Conservation (phyloP, 441 rosid species). For the Flueggea neowawraea region DNA sequence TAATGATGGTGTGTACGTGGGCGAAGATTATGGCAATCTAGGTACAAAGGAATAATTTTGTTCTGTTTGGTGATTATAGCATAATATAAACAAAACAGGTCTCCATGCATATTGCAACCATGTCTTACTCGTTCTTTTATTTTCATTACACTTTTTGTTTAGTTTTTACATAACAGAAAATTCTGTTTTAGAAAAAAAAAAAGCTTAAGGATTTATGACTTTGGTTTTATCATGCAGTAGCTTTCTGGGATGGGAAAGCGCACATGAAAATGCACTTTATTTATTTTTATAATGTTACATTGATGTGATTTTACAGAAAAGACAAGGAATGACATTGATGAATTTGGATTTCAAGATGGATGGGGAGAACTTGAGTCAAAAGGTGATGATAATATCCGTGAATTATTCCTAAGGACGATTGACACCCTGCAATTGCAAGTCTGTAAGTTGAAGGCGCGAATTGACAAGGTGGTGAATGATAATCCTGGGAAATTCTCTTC, state of each 20-base stretch:
- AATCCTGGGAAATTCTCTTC: conserved; percentile 57
- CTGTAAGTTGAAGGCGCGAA: conserved; percentile 42
- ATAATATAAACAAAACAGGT: too few relatives aligned
- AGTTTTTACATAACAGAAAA: too few relatives aligned
- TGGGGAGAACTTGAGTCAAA: conserved; percentile 37
- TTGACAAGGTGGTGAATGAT: conserved; percentile 60
- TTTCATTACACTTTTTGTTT: too few relatives aligned
- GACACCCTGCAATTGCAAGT: conserved; percentile 51
- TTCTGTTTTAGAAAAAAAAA: too few relatives aligned
- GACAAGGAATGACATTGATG: conserved; percentile 28
- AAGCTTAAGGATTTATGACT: too few relatives aligned
- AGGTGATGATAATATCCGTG: conserved; percentile 40
- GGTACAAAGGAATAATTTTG: conserved; percentile 37
- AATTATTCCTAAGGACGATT: conserved; percentile 58
- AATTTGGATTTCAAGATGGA: conserved; percentile 36
- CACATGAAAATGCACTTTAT: not conserved
- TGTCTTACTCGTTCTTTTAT: too few relatives aligned
- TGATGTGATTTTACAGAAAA: conserved; percentile 33
- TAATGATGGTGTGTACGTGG: conserved; percentile 32
- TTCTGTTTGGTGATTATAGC: not conserved
- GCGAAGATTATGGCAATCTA: conserved; percentile 38
- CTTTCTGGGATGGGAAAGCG: not conserved
- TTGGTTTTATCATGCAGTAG: not conserved
- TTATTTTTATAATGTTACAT: not conserved
- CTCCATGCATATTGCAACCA: too few relatives aligned